These are phyloP conservation scores for Scheffersomyces insectosa DNA, from an alignment of 1,139 yeast species.

Conservation along the genomic window DNA sequence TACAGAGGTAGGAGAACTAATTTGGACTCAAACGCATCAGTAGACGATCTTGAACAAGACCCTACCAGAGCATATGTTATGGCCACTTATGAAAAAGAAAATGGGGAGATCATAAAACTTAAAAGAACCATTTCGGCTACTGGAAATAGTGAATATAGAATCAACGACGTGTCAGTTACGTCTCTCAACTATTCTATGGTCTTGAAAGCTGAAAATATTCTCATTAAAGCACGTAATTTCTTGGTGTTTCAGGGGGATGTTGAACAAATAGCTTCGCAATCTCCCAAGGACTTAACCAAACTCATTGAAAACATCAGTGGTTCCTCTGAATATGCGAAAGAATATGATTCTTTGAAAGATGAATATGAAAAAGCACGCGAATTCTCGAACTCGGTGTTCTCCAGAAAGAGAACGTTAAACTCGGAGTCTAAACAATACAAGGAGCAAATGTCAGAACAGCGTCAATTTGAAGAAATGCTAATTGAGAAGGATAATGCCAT, in stretches of 20 bases:
- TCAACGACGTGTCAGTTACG: slow-evolving; percentile 64
- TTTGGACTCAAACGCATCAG: slow-evolving; percentile 16
- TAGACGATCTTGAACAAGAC: slow-evolving; percentile 27
- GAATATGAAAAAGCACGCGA: slow-evolving; percentile 70
- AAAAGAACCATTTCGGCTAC: slow-evolving; percentile 54
- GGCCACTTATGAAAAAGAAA: slow-evolving; percentile 69
- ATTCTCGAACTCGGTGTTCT: slow-evolving; percentile 62
- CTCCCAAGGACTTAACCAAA: slow-evolving; percentile 71
- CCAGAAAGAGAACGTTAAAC: slow-evolving; percentile 70
- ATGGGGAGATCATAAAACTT: slow-evolving; percentile 52
- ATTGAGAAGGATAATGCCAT: slow-evolving; percentile 49
- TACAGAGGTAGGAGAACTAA: slow-evolving; percentile 62
- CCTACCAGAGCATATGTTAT: slow-evolving; percentile 76
- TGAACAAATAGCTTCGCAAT: slow-evolving; percentile 88
- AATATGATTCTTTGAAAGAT: slow-evolving; percentile 68
- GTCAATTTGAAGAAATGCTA: slow-evolving; percentile 60
- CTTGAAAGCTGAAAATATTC: slow-evolving; percentile 77
- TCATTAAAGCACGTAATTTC: slow-evolving; percentile 88
- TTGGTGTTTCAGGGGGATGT: slow-evolving; percentile 97
- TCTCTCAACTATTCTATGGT: slow-evolving; percentile 65
- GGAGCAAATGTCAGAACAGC: slow-evolving; percentile 75
- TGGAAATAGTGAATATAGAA: slow-evolving; percentile 70
- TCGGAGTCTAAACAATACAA: slow-evolving; percentile 79
- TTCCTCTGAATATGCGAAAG: slow-evolving; percentile 62
- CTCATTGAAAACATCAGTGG: slow-evolving; percentile 86